Evolutionary conservation across 495 filamentous ascomycete genomes (phyloP), one percentile per base, ranked within the genome.

Genomic region (Jackrogersella multiformis): DNA sequence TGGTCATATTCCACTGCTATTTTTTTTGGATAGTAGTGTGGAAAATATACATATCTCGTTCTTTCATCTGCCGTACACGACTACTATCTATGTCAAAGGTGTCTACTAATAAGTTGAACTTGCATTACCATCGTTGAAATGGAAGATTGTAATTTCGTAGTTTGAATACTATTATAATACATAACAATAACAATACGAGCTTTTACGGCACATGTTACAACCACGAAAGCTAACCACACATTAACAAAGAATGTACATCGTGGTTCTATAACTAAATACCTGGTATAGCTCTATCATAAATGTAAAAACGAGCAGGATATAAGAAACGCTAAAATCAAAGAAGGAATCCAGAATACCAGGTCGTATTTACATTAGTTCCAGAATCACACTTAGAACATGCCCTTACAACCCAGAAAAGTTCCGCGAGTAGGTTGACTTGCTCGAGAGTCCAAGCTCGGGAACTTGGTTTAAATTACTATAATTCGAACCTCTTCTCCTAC

Each of bases 311-410:
- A 51, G 21, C 15, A 60, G 21, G 20, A 63, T 68, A 53, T 44
- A 63, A 54, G 49, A 56, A 69, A 69, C 51, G 66, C 66, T 36
- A 38, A 64, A 61, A 64, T 24, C 48, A 56, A 18, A 38, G 38
- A 60, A 46, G 41, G 49, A 42, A 64, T 42, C 32, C 24, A 20
- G 15, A n/a, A 24, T 32, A 24, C 35, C 0, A 49, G 49, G 35
- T 54, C 61, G 23, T 56, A 52, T 64, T 64, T 64, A 46, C 49
- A 61, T 51, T 58, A 42, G 39, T 51, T 41, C 61, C 35, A 44
- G 26, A 49, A 55, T 63, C n/a, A n/a, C 42, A 57, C 15, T 44
- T 24, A 16, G 44, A 46, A 15, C 21, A 41, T 36, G 48, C 32
- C 54, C 24, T n/a, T n/a, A 64, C 23, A 28, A 60, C 30, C 46